Conservation (phyloP, 148 eudicot species). For the Cornus suecica region DNA sequence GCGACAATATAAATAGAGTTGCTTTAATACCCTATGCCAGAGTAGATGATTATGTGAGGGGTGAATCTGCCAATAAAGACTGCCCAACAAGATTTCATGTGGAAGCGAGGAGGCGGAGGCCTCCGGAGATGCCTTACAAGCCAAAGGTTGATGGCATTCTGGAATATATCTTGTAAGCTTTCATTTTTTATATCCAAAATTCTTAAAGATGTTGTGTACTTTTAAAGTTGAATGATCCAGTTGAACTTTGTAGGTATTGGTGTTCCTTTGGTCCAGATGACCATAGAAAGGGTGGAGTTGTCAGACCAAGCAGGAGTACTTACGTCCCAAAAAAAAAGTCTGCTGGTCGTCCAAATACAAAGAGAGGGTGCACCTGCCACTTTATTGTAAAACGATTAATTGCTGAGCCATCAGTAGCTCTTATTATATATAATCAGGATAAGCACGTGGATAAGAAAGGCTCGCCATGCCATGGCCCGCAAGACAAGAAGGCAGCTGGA, state of each 20-base stretch:
- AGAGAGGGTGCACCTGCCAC: constrained; percentile 96
- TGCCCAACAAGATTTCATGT: constrained; percentile 94
- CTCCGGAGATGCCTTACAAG: constrained; percentile 53
- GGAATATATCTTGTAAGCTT: constrained; percentile 84
- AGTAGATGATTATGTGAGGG: constrained; percentile 82
- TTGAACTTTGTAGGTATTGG: constrained; percentile 67
- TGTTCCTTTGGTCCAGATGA: constrained; percentile 99
- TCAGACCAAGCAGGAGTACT: constrained; percentile 85
- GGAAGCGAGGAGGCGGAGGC: constrained; percentile 78
- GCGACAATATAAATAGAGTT: constrained; percentile 78
- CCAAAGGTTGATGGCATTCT: constrained; percentile 92
- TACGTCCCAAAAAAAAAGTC: constrained; percentile 68
- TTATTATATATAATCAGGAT: constrained; percentile 79
- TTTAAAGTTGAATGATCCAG: background rate
- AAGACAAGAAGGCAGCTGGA: constrained; percentile 79
- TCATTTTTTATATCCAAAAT: background rate
- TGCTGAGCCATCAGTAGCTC: constrained; percentile 83
- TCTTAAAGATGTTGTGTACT: background rate
- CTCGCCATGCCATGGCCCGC: constrained; percentile 91
- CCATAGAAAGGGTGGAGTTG: constrained; percentile 77
- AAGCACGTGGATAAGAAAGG: constrained; percentile 84
- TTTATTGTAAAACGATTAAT: constrained; percentile 88
- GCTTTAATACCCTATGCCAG: constrained; percentile 87
- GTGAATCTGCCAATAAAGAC: constrained; percentile 82
- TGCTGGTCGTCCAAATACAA: constrained; percentile 87